These are phyloP conservation scores for Talaromyces sp. DNA, from an alignment of 2,329 filamentous ascomycete species.

Conservation along the genomic window DNA sequence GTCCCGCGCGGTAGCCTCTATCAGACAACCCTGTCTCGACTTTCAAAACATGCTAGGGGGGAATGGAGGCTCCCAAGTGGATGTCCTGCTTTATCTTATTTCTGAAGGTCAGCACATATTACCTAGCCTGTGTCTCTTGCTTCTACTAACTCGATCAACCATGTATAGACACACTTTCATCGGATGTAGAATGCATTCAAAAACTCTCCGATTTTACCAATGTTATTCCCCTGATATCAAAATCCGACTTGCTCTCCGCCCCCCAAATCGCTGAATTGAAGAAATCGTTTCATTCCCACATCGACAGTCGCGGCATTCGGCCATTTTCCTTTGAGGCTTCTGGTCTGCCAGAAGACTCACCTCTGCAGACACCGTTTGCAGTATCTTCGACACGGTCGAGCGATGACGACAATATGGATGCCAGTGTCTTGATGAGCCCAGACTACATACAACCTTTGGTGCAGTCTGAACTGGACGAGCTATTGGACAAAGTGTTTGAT, in stretches of 20 bases:
- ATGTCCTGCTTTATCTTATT: conserved; percentile 79
- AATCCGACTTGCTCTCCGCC: conserved; percentile 63
- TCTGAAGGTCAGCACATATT: conserved; percentile 55
- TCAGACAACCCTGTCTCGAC: conserved; percentile 65
- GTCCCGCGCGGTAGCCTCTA: conserved; percentile 57
- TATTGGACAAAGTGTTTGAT: conserved; percentile 74
- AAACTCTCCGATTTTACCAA: conserved; percentile 71
- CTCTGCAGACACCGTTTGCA: conserved; percentile 58
- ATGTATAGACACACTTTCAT: conserved; percentile 51
- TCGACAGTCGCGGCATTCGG: conserved; percentile 48
- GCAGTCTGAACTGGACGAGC: conserved; percentile 64
- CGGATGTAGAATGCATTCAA: conserved; percentile 68
- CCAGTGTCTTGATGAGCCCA: conserved; percentile 86
- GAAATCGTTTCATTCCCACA: conserved; percentile 37
- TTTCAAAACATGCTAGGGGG: conserved; percentile 73
- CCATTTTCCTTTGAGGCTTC: conserved; percentile 62
- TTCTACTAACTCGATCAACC: conserved; percentile 2
- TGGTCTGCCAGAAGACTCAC: conserved; percentile 17
- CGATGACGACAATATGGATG: conserved; percentile 83
- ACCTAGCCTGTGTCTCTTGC: background rate
- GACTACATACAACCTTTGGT: conserved; percentile 81
- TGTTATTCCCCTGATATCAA: conserved; percentile 76
- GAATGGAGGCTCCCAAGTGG: conserved; percentile 76
- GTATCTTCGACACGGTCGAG: conserved; percentile 69
- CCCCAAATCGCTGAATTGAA: conserved; percentile 59